These are phyloP conservation scores for Teunomyces pallodes DNA, from an alignment of 805 yeast species.

Conservation along the genomic window DNA sequence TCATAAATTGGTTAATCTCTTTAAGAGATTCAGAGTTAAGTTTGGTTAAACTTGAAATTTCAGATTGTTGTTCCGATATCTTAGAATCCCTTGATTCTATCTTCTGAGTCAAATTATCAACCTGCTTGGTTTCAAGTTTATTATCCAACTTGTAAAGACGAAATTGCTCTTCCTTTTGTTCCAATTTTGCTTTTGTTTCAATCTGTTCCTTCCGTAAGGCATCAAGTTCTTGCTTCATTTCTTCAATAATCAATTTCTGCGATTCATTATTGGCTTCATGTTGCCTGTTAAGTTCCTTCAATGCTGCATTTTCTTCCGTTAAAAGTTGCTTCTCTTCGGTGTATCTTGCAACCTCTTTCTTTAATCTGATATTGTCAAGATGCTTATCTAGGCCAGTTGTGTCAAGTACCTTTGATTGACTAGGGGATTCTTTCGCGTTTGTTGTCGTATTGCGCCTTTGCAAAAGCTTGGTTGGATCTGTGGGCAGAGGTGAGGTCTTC, in stretches of 20 bases:
- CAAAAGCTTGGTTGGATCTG: constrained; percentile 29
- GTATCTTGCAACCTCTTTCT: constrained; percentile 26
- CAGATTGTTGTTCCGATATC: constrained; percentile 13
- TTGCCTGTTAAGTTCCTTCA: constrained; percentile 7
- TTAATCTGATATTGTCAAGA: constrained; percentile 38
- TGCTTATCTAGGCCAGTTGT: constrained; percentile 42
- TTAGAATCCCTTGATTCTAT: constrained; percentile 11
- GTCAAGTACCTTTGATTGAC: constrained; percentile 24
- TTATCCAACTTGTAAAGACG: constrained; percentile 6
- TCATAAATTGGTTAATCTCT: constrained; percentile 15
- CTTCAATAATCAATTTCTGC: constrained; percentile 1
- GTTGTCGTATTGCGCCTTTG: constrained; percentile 12
- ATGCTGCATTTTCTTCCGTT: constrained; percentile 5
- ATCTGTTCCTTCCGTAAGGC: not conserved
- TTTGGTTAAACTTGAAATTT: constrained; percentile 11
- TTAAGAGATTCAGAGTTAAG: constrained; percentile 9
- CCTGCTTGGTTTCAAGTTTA: constrained; percentile 5
- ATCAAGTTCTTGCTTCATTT: constrained; percentile 9
- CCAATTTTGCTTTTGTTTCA: not conserved
- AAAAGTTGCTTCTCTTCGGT: not conserved
- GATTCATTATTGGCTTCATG: constrained; percentile 5
- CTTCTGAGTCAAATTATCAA: constrained; percentile 13
- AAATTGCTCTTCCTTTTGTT: constrained; percentile 7
- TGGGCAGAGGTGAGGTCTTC: not conserved
- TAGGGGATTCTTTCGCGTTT: not conserved